A percentile compares a stretch with the other conserved stretches of the same genome.
Conservation (phyloP, 2,329 filamentous ascomycete species). For the Aspergillus sp. region DNA sequence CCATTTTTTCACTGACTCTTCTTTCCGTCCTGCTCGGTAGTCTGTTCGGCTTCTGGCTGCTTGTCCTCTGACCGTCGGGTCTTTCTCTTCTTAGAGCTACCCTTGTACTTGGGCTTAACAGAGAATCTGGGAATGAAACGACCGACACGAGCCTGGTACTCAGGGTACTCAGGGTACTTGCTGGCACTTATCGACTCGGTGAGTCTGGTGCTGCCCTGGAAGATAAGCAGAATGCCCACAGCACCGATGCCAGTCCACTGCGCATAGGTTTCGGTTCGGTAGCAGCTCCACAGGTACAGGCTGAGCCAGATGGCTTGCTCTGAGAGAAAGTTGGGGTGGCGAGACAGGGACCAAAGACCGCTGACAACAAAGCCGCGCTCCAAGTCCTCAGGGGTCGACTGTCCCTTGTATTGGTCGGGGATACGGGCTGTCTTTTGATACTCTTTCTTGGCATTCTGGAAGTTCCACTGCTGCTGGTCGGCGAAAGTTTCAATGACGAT, state of each 20-base stretch:
- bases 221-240: constrained; percentile 67
- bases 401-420: constrained; percentile 46
- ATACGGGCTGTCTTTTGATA: constrained; percentile 72
- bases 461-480: constrained; percentile 91
- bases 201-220: constrained; percentile 83
- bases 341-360: constrained; percentile 80
- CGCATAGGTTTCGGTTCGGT: constrained; percentile 62
- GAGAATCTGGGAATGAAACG: constrained; percentile 67
- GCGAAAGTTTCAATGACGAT: constrained; percentile 71
- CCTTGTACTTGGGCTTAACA: constrained; percentile 26
- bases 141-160: constrained; percentile 78
- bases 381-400: constrained; percentile 66
- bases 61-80: constrained; percentile 6
- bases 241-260: constrained; percentile 77
- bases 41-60: constrained; percentile 9
- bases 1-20: constrained; percentile 8
- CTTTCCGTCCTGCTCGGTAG: constrained; percentile 10
- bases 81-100: constrained; percentile 16
- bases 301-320: constrained; percentile 88
- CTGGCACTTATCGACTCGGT: constrained; percentile 74
- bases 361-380: constrained; percentile 83
- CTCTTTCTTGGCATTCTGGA: constrained; percentile 71
- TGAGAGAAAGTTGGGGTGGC: constrained; percentile 91
- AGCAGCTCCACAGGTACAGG: constrained; percentile 84
- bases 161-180: constrained; percentile 84